Percentiles rank a stretch among this genome's conserved stretches.
phyloP scores from a whole-genome alignment of 1,139 yeast species.

The Kluyveromyces marxianus region DNA sequence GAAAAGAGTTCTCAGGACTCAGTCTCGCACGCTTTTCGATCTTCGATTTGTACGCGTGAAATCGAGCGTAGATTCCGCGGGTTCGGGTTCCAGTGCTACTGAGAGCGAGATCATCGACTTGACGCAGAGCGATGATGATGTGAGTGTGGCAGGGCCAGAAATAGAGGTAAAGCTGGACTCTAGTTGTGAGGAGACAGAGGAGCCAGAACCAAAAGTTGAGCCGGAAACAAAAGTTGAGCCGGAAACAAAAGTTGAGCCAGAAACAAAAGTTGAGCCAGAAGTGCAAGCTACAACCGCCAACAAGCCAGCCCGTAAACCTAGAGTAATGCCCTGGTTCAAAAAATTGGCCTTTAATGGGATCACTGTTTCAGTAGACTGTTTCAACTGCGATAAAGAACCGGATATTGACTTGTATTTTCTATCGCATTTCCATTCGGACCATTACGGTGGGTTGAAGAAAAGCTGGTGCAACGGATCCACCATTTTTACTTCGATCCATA shows the following conservation, averaged over 20 bases:
- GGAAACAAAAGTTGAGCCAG: neutral
- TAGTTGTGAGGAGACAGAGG: neutral
- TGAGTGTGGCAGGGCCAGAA: neutral
- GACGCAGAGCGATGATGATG: neutral
- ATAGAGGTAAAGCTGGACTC: neutral
- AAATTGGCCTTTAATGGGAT: slow-evolving; percentile 38
- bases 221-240: too few species aligned
- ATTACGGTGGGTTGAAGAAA: slow-evolving; percentile 77
- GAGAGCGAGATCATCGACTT: slow-evolving; percentile 1
- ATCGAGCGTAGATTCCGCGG: neutral
- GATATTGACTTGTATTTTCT: slow-evolving; percentile 47
- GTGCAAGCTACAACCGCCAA: neutral
- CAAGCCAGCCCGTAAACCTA: neutral
- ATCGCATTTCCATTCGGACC: slow-evolving; percentile 89
- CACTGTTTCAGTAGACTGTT: slow-evolving; percentile 61
- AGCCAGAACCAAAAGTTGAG: neutral
- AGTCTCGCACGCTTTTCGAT: slow-evolving; percentile 1
- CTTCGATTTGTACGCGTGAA: neutral
- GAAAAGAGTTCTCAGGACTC: neutral
- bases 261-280: neutral
- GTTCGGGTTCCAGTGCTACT: neutral
- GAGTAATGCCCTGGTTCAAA: slow-evolving; percentile 43
- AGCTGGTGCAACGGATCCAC: slow-evolving; percentile 58
- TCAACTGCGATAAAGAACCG: slow-evolving; percentile 45
- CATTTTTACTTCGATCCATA: slow-evolving; percentile 65